phyloP scores from a whole-genome alignment of 23 red algal species.

The Gracilaria vermiculophylla region DNA sequence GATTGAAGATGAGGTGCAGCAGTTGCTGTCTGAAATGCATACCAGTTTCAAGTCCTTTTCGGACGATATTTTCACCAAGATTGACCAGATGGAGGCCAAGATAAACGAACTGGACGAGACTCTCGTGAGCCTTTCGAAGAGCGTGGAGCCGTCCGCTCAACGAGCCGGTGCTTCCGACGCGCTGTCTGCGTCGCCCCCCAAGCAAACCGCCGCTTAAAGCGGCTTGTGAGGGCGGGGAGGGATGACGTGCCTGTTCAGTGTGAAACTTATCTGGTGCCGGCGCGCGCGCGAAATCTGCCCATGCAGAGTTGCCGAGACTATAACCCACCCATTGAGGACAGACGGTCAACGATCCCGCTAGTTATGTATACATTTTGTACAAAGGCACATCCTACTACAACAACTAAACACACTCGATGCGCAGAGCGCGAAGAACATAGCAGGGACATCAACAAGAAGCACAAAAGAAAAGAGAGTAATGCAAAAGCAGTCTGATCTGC shows the following conservation, averaged over 20 bases:
- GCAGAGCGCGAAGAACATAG: background rate
- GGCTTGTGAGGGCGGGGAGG: background rate
- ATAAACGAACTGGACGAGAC: constrained; percentile 7
- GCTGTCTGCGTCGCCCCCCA: background rate
- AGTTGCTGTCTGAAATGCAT: constrained; percentile 41
- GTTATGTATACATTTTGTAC: background rate
- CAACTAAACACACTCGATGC: background rate
- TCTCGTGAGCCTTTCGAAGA: background rate
- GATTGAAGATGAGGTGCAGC: constrained; percentile 45
- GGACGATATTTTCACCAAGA: constrained; percentile 44
- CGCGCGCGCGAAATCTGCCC: background rate
- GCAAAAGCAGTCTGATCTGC: too few species aligned
- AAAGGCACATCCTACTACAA: background rate
- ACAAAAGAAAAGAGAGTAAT: background rate
- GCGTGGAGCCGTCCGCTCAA: background rate
- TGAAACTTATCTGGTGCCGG: background rate
- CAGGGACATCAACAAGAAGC: background rate
- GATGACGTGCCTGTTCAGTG: background rate
- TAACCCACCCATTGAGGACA: background rate
- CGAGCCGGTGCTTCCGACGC: background rate
- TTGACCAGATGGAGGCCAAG: constrained; percentile 21
- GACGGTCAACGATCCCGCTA: background rate
- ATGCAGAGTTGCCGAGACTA: background rate
- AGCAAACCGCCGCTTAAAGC: background rate
- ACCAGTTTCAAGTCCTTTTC: constrained; percentile 58